Conservation (phyloP, 2,329 filamentous ascomycete species). For the Passalora sequoiae region DNA sequence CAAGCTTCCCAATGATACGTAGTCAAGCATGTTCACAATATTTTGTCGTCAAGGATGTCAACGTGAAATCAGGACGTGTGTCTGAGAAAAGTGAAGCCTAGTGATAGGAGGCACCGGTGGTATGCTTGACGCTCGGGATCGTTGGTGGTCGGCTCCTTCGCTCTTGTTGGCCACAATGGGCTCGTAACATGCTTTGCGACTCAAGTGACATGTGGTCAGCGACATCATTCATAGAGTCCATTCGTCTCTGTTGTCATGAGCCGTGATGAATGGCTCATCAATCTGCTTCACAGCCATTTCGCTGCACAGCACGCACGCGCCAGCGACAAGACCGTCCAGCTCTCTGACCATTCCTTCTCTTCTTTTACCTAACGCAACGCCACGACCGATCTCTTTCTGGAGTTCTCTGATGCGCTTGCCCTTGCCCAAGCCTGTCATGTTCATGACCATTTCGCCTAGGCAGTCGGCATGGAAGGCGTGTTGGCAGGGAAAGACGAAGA, state of each 20-base stretch:
- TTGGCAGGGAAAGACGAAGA: slow-evolving; percentile 98
- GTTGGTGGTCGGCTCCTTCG: neutral
- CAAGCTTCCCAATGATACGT: too few relatives aligned
- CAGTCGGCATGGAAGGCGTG: slow-evolving; percentile 97
- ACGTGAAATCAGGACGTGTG: neutral
- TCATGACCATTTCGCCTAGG: slow-evolving; percentile 76
- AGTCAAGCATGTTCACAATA: too few relatives aligned
- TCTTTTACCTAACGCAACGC: slow-evolving; percentile 60
- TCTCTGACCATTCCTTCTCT: slow-evolving; percentile 81
- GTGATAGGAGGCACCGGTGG: neutral
- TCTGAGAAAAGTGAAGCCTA: neutral
- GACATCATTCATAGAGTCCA: slow-evolving; percentile 54
- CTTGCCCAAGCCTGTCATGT: slow-evolving; percentile 70
- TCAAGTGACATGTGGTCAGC: neutral
- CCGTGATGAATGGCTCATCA: slow-evolving; percentile 81
- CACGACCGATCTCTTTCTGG: slow-evolving; percentile 76
- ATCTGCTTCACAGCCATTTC: slow-evolving; percentile 92
- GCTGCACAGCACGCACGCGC: slow-evolving; percentile 82
- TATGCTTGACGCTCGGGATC: neutral
- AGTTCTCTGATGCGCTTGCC: slow-evolving; percentile 77
- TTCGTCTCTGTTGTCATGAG: slow-evolving; percentile 67
- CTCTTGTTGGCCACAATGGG: neutral
- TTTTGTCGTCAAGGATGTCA: too few relatives aligned
- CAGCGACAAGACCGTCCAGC: slow-evolving; percentile 85
- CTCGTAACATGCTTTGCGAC: neutral